These are phyloP conservation scores for Geoglossum glabrum DNA, from an alignment of 495 filamentous ascomycete genomes.

Conservation along the genomic window DNA sequence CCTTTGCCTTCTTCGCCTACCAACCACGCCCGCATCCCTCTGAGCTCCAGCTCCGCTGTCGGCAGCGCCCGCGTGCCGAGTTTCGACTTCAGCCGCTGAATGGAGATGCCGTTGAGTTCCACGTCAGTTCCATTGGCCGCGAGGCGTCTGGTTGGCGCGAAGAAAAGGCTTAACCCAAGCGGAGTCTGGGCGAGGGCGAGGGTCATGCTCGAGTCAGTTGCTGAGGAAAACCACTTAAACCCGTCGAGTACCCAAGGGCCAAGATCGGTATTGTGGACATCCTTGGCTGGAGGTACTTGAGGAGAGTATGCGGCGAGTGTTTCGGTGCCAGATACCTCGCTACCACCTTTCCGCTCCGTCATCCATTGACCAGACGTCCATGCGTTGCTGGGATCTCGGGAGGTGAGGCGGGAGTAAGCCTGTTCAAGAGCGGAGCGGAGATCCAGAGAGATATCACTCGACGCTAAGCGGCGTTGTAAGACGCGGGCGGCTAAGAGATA, in stretches of 20 bases:
- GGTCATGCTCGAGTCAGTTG: conserved; percentile 49
- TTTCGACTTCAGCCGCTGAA: conserved; percentile 50
- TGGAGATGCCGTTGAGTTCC: conserved; percentile 43
- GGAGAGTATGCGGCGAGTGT: conserved; percentile 31
- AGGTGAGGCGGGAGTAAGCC: conserved; percentile 30
- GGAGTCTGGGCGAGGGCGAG: conserved; percentile 49
- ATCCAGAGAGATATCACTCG: conserved; percentile 5
- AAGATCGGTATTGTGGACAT: conserved; percentile 20
- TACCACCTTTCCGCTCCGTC: conserved; percentile 60
- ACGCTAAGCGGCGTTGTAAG: not conserved
- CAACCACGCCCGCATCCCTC: conserved; percentile 39
- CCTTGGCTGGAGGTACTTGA: conserved; percentile 12
- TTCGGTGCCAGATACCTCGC: conserved; percentile 52
- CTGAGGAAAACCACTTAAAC: conserved; percentile 63
- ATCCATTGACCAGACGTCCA: conserved; percentile 79
- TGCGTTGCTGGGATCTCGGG: conserved; percentile 32
- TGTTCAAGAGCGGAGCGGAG: conserved; percentile 20
- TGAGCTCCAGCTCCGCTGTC: conserved; percentile 47
- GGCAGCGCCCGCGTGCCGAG: conserved; percentile 48
- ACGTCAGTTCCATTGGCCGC: conserved; percentile 14
- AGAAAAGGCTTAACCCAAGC: conserved; percentile 39
- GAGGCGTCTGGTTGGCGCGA: conserved; percentile 37
- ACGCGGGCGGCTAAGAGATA: conserved; percentile 20
- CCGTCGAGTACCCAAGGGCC: conserved; percentile 43
- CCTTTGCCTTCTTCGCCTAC: conserved; percentile 42